A percentile compares a stretch with the other conserved stretches of the same genome.
These are phyloP conservation scores for Tolypocladium ophioglossoides DNA, from an alignment of 2,329 filamentous ascomycete species.

Conservation along the genomic window DNA sequence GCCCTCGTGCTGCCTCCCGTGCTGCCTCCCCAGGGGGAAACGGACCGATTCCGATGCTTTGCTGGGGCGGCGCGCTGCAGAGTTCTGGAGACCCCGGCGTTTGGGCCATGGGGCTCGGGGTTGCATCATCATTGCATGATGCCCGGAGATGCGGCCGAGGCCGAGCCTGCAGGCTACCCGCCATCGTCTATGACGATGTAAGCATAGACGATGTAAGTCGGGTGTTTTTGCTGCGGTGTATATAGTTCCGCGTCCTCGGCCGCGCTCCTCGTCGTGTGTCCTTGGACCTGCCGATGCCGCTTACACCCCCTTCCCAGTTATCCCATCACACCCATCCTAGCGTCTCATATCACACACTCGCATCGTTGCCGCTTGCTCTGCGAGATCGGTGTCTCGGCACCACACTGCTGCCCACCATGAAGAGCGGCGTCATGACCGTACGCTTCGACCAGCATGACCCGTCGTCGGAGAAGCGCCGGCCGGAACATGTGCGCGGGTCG, in stretches of 20 bases:
- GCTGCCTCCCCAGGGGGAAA: background rate
- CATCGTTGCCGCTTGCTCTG: background rate
- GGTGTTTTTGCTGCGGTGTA: background rate
- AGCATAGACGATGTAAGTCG: too few species aligned
- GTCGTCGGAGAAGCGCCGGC: conserved; percentile 22
- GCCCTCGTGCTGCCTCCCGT: too few species aligned
- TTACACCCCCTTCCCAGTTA: background rate
- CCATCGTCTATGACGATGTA: background rate
- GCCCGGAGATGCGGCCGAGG: background rate
- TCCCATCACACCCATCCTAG: background rate
- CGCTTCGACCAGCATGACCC: conserved; percentile 32
- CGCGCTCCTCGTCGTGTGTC: background rate
- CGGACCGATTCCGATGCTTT: background rate
- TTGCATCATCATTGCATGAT: too few species aligned
- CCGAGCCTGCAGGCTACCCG: too few species aligned
- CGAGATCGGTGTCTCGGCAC: background rate
- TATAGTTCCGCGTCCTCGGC: background rate
- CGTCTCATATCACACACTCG: background rate
- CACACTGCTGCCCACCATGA: conserved; percentile 2
- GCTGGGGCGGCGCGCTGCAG: background rate
- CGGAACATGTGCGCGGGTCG: conserved; percentile 18
- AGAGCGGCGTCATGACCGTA: conserved; percentile 18
- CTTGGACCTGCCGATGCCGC: background rate
- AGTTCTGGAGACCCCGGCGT: background rate
- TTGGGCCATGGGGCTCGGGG: too few species aligned